phyloP scores from a whole-genome alignment of 176 grass and related monocot genomes.

The Raddia guianensis region DNA sequence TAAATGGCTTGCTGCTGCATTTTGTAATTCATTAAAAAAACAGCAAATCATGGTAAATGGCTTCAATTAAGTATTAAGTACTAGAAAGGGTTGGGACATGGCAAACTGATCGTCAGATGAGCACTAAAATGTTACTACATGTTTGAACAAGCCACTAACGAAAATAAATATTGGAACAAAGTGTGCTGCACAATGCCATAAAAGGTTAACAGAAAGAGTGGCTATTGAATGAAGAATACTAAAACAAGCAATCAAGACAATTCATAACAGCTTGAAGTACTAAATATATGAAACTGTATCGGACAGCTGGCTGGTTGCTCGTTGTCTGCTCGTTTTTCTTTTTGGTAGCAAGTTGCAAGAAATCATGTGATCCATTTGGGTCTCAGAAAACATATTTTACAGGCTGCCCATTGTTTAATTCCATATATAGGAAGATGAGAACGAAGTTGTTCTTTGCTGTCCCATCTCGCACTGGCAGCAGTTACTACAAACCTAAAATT shows the following conservation, averaged over 20 bases:
- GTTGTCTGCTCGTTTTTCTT: constrained; percentile 9
- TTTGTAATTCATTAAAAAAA: constrained; percentile 13
- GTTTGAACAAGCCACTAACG: neutral
- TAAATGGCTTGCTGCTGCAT: constrained; percentile 4
- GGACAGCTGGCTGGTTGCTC: neutral
- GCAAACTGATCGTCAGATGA: neutral
- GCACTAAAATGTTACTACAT: neutral
- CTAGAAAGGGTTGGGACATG: neutral
- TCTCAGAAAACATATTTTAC: neutral
- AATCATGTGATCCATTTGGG: neutral
- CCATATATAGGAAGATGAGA: neutral
- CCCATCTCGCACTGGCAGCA: neutral
- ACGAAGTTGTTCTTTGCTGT: constrained; percentile 19
- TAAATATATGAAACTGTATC: neutral
- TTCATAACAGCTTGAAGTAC: neutral
- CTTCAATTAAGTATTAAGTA: neutral
- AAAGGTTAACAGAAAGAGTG: constrained; percentile 18
- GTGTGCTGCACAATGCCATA: neutral
- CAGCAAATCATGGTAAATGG: neutral
- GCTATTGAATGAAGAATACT: constrained; percentile 3
- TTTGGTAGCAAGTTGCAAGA: constrained; percentile 4
- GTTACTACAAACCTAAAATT: constrained; percentile 18
- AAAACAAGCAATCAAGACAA: neutral
- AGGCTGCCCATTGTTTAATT: constrained; percentile 20
- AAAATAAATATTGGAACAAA: neutral